phyloP scores from a whole-genome alignment of 2,329 filamentous ascomycete species.

The Aureobasidium sp. region DNA sequence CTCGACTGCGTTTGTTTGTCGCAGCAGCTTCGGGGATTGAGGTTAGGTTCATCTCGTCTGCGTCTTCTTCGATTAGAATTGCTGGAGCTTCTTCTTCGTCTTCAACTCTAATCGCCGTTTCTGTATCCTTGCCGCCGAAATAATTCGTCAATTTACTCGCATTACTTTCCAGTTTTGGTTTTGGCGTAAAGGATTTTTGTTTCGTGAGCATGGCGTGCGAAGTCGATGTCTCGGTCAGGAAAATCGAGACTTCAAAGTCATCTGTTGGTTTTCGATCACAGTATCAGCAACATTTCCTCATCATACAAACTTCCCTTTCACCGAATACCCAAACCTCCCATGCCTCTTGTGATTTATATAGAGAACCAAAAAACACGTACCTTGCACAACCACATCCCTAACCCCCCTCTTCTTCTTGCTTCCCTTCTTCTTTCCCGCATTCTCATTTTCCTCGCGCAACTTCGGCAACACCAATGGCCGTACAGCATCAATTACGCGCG shows the following conservation, averaged over 20 bases:
- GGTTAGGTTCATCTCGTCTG: too few relatives aligned
- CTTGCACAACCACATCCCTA: conserved; percentile 79
- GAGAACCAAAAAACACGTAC: conserved; percentile 38
- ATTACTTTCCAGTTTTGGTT: conserved; percentile 38
- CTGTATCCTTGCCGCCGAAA: conserved; percentile 34
- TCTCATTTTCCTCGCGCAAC: conserved; percentile 73
- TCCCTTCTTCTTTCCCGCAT: conserved; percentile 52
- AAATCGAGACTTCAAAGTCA: conserved; percentile 92
- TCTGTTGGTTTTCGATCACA: conserved; percentile 45
- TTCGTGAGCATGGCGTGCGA: conserved; percentile 82
- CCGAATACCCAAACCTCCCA: too few relatives aligned
- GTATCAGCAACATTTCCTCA: neutral
- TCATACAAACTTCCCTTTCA: too few relatives aligned
- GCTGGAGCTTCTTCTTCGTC: conserved; percentile 41
- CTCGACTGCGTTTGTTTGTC: conserved; percentile 21
- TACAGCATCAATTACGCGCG: conserved; percentile 76
- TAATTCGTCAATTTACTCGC: conserved; percentile 42
- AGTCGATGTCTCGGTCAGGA: conserved; percentile 77
- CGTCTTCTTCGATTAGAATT: conserved; percentile 44
- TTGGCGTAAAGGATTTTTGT: conserved; percentile 61
- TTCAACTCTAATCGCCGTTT: conserved; percentile 35
- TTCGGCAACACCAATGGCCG: conserved; percentile 85
- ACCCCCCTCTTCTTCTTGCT: conserved; percentile 61
- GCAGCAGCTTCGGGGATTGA: conserved; percentile 41
- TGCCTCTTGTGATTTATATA: too few relatives aligned